Percentiles rank a stretch among this genome's conserved stretches.
phyloP scores from a whole-genome alignment of 192 early-diverging fungal genomes.

The Mortierella alpina region DNA sequence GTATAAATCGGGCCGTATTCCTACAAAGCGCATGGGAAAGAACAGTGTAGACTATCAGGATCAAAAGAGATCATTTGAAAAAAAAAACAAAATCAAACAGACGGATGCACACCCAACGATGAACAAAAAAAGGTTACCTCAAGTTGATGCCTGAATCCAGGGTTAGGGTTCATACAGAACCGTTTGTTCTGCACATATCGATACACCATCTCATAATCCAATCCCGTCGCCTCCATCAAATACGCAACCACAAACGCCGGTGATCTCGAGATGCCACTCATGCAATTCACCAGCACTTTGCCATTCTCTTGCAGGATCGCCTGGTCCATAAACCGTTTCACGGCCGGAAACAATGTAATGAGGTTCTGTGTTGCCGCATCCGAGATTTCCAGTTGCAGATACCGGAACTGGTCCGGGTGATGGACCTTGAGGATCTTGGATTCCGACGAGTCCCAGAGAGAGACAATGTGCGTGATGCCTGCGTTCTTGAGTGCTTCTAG shows the following conservation, averaged over 20 bases:
- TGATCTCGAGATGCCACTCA: conserved; percentile 85
- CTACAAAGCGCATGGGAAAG: conserved; percentile 56
- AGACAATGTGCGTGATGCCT: conserved; percentile 82
- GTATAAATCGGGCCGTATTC: conserved; percentile 85
- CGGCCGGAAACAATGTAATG: conserved; percentile 80
- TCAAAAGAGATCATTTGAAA: too few relatives aligned
- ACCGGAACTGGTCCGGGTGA: conserved; percentile 68
- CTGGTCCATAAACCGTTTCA: conserved; percentile 68
- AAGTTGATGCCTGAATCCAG: conserved; percentile 83
- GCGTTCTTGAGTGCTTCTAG: conserved; percentile 60
- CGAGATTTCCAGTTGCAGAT: conserved; percentile 78
- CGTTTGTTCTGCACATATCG: conserved; percentile 86
- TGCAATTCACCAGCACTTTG: conserved; percentile 76
- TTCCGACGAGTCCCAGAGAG: conserved; percentile 80
- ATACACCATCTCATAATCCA: conserved; percentile 78
- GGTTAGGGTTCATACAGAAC: conserved; percentile 89
- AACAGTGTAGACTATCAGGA: background rate
- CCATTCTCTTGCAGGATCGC: conserved; percentile 54
- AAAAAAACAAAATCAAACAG: background rate
- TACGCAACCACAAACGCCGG: conserved; percentile 92
- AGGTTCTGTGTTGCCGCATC: conserved; percentile 86
- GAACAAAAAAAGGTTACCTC: conserved; percentile 60
- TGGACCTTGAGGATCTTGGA: conserved; percentile 63
- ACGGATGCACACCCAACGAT: background rate
- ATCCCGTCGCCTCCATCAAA: conserved; percentile 79